Percentiles rank a stretch among this genome's conserved stretches.
Evolutionary conservation across 108 stramenopile species (phyloP).

Genomic region (Cyclotella kingstonii): DNA sequence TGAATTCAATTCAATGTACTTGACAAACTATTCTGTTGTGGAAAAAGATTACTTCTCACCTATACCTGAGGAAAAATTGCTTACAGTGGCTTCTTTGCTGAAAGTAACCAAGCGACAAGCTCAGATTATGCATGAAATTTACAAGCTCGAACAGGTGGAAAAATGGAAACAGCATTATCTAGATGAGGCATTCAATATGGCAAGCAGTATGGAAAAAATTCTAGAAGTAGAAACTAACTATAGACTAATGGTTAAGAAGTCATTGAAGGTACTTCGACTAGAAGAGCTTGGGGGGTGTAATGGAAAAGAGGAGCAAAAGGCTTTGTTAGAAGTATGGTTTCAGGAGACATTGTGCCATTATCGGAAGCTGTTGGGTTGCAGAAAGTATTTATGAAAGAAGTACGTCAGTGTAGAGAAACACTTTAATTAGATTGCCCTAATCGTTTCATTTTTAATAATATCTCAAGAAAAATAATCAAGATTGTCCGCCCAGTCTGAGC

Average conservation of each 20-base stretch:
- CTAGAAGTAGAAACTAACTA: slow-evolving; percentile 45
- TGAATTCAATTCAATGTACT: neutral
- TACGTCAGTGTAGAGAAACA: too few relatives aligned
- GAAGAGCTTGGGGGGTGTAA: slow-evolving; percentile 63
- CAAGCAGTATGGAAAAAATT: slow-evolving; percentile 9
- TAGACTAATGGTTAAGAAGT: slow-evolving; percentile 81
- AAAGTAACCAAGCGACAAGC: slow-evolving; percentile 43
- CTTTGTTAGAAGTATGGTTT: slow-evolving; percentile 49
- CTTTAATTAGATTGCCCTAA: too few relatives aligned
- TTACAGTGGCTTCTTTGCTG: slow-evolving; percentile 9
- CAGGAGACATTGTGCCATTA: slow-evolving; percentile 49
- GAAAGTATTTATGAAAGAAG: too few relatives aligned
- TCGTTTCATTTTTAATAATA: too few relatives aligned
- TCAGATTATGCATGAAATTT: slow-evolving; percentile 38
- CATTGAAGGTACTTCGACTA: slow-evolving; percentile 48
- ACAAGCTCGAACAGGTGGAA: slow-evolving; percentile 30
- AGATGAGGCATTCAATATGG: neutral
- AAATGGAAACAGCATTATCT: slow-evolving; percentile 20
- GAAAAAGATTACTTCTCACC: slow-evolving; percentile 29
- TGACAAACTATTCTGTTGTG: slow-evolving; percentile 8
- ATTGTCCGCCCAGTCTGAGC: too few relatives aligned
- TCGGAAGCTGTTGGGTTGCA: neutral
- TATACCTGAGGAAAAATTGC: slow-evolving; percentile 11
- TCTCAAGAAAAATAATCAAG: too few relatives aligned
- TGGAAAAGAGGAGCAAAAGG: slow-evolving; percentile 71